Base-by-base conservation (phyloP, 2,329 filamentous ascomycete genomes). In the Colletotrichum sojae region DNA sequence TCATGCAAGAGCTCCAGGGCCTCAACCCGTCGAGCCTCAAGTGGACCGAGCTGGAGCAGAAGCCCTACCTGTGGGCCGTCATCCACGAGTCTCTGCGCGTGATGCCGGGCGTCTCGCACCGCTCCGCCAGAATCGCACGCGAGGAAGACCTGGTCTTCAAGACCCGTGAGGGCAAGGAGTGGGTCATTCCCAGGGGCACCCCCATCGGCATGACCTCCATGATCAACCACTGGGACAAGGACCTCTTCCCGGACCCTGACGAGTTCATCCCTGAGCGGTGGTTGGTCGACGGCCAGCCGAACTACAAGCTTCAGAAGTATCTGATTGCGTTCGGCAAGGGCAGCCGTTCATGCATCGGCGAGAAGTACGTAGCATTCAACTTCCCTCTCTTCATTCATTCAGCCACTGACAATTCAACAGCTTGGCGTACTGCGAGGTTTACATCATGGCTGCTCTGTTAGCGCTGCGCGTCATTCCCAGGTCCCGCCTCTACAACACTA, bases 31-130 rank as follows among this genome's bases (percentile, higher is more conserved):
- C 2, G 13, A 65, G 53, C 22, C 70, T 75, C 45, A 73, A 73
- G 22, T 78, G 76, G 75, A 73, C 71, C 5, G 67, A 77, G 22
- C 73, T 83, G 6, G 78, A 85, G 71, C 73, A 79, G 52, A 73
- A 84, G 9, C 80, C 83, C 0, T 85, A 83, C 67, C 69, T 79
- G 10, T 65, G 69, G 48, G 74, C 63, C 18, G 71, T 76, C 10
- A 67, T 76, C 16, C 64, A 71, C n/a, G 74, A 76, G 59, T 65
- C 69, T 22, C 64, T 76, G n/a, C 73, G 74, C 31, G 65, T 75
- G 25, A 69, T 71, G 48, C 71, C 71, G 46, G 73, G 73, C 2
- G 63, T 74, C 10, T 70, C 71, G 5, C 60, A 53, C 22, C 71
- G 73, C 16, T 70, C 71, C 5, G 62, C 71, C 4, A 63, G 73